Base-by-base conservation (phyloP, 257 asterid species). In the Nicotiana paniculata region DNA sequence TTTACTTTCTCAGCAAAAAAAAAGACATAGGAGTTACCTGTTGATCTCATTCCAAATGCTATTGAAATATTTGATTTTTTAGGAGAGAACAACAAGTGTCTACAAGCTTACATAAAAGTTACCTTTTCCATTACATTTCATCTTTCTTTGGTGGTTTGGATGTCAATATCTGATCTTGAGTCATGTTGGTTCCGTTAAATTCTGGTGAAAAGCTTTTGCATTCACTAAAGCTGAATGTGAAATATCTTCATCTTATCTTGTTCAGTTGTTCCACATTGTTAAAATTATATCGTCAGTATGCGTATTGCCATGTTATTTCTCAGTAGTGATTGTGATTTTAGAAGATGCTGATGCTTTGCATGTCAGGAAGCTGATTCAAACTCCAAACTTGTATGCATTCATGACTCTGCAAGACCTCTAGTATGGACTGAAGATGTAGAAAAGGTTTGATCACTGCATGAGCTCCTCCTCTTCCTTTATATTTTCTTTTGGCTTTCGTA, bases 391-490 rank as follows among this genome's bases (percentile, higher is more conserved):
- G 95, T 90, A 76, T 96, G 99, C 89, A 92, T 94, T 83, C 99
- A 96, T 87, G 99, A 94, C 87, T 94, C 99, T 83, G 98, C 99
- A 64, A 94, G 99, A 88, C 99, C 99, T 77, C 90, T 96, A 69
- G 93, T 93, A 82, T 83, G 83, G 84, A 81, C 92, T 82, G 90
- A 69, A 86, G 99, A 96, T 82, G 85, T 94, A 32, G 88, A 87
- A 64, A 92, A 93, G 98, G 99, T 96, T 85, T 58, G 88, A 51
- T 58, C 81, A 43, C 64, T 78, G 48, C 62, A 48, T 13, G 13
- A 72, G 30, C 61, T 24, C 39, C 79, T 26, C 79, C 4, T 74
- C 46, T 35, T 75, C 80, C 64, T 28, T 8, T 33, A 59, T 35
- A 37, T n/a, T 77, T 54, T 35, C 32, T 18, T 72, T 64, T 4